Conservation (phyloP, 192 early-diverging fungal species). For the Backusella morwellensis region DNA sequence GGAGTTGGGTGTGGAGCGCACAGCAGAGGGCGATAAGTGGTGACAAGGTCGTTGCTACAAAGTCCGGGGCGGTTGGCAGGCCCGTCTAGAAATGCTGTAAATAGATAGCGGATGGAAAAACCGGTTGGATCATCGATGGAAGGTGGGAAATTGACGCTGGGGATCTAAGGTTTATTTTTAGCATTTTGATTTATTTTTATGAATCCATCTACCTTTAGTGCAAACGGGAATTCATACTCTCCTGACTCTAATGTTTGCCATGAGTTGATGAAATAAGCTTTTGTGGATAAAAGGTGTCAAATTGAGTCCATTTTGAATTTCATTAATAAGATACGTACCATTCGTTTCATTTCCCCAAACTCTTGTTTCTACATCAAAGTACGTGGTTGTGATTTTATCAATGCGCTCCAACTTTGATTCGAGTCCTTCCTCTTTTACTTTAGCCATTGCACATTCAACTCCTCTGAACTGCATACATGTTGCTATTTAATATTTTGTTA, state of each 20-base stretch:
- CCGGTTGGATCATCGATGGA: slow-evolving; percentile 37
- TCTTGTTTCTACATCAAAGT: slow-evolving; percentile 30
- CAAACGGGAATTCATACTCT: slow-evolving; percentile 36
- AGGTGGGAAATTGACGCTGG: slow-evolving; percentile 40
- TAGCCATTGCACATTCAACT: slow-evolving; percentile 28
- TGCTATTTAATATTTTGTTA: neutral
- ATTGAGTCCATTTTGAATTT: too few species aligned
- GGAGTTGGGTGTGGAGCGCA: slow-evolving; percentile 29
- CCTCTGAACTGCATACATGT: slow-evolving; percentile 21
- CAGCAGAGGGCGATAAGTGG: slow-evolving; percentile 34
- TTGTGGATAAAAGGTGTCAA: neutral
- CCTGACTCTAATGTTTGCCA: slow-evolving; percentile 28
- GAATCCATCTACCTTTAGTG: slow-evolving; percentile 30
- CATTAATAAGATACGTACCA: slow-evolving; percentile 19
- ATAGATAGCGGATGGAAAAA: slow-evolving; percentile 31
- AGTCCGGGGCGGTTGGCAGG: slow-evolving; percentile 29
- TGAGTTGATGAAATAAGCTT: neutral
- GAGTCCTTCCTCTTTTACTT: slow-evolving; percentile 12
- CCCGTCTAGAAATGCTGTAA: slow-evolving; percentile 34
- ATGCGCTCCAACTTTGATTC: slow-evolving; percentile 18
- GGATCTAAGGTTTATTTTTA: slow-evolving; percentile 20
- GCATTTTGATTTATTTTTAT: too few species aligned
- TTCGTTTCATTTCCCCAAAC: slow-evolving; percentile 32
- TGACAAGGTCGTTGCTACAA: slow-evolving; percentile 25
- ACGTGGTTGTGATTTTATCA: slow-evolving; percentile 26